Conservation (phyloP, 768 basidiomycete genomes). For the Phaffia tasmanica region DNA sequence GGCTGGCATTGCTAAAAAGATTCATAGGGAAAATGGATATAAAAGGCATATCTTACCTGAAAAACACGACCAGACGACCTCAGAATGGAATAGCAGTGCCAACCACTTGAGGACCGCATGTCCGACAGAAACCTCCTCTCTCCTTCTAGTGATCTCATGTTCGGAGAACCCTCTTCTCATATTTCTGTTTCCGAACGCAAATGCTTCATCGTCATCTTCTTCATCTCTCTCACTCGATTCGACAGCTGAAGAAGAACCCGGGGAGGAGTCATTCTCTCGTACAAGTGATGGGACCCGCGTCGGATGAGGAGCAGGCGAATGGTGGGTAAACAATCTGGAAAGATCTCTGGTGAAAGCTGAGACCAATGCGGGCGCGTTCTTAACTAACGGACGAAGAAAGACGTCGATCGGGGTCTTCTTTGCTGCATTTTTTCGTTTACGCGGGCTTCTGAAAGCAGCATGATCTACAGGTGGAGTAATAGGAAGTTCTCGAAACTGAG, state of each 20-base stretch:
- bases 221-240: neutral
- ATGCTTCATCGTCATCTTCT: neutral
- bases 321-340: constrained; percentile 1
- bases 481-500: constrained; percentile 11
- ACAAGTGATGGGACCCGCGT: neutral
- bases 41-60: neutral
- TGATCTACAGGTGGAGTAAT: neutral
- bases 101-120: constrained; percentile 16
- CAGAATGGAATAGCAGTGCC: constrained; percentile 3
- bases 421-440: neutral
- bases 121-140: constrained; percentile 21
- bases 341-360: constrained; percentile 22
- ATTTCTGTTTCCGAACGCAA: no score
- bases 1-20: neutral
- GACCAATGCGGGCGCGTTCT: neutral
- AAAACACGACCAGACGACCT: constrained; percentile 13
- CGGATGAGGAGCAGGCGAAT: neutral
- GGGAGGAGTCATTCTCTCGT: neutral
- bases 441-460: neutral
- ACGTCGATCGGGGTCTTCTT: neutral
- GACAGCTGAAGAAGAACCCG: neutral
- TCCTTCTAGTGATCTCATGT: constrained; percentile 18
- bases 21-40: neutral
- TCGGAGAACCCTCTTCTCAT: constrained; percentile 18
- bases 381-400: constrained; percentile 2